Base-by-base conservation (phyloP, 257 asterid genomes). In the Solanum dulcamara region DNA sequence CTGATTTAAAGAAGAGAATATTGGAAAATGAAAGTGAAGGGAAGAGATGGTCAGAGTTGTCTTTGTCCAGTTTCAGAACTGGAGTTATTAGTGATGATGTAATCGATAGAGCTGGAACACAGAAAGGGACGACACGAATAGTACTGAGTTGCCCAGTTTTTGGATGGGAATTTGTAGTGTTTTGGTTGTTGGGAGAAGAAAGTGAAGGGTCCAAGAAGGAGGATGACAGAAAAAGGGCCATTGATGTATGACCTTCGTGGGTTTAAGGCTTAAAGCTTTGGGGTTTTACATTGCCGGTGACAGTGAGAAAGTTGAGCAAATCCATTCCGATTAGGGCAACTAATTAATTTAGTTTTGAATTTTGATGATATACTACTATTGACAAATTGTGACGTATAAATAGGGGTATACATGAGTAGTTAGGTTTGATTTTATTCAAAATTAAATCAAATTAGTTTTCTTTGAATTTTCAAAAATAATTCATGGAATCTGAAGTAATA, bases 1-100 rank as follows among this genome's bases (percentile, higher is more conserved):
- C 86, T 11, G 92, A 81, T 17, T 80, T 86, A 83, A 89, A 92
- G 85, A 89, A 88, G 20, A 87, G 81, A 33, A 88, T 80, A 72
- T 90, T 91, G 10, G 94, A 84, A 50, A 84, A 87, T 4, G 90
- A 89, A 68, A 90, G 82, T 3, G 93, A 86, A 50, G 94, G 94
- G 77, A 89, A 90, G 64, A 86, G 66, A 13, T 86, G 51, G 14
- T 4, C 60, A 26, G 37, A 74, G 26, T 12, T 32, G 66, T 85
- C 1, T 3, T 66, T 10, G 70, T 33, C 8, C 42, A 75, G 40
- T 57, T 66, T 38, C 37, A 42, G 50, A 15, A 22, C 28, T 81
- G 72, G 64, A 48, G 85, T 24, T 82, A 20, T 42, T n/a, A 42
- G 1, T 24, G 40, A 51, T 14, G n/a, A 64, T 6, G 80, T 46